These are phyloP conservation scores for Persicaria maculosa DNA, from an alignment of 148 eudicot species.

Conservation along the genomic window DNA sequence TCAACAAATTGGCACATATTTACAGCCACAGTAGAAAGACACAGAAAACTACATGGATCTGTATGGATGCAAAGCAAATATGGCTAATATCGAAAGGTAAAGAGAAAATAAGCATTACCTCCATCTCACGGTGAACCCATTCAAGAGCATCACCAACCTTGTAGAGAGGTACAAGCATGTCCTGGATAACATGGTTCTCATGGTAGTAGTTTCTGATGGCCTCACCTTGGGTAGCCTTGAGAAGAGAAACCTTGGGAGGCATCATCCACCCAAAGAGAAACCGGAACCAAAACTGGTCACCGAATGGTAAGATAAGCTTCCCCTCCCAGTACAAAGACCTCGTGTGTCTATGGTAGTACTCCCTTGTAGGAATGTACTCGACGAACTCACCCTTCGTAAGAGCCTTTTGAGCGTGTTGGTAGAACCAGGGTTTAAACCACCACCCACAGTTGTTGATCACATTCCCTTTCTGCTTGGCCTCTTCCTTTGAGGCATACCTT, in stretches of 20 bases:
- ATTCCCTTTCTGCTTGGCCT: conserved; percentile 12
- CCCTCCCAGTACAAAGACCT: conserved; percentile 16
- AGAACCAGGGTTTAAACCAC: conserved; percentile 13
- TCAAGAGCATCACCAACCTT: conserved; percentile 15
- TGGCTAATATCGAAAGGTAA: background rate
- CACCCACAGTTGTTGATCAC: conserved; percentile 14
- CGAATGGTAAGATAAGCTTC: conserved; percentile 13
- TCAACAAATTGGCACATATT: too few relatives aligned
- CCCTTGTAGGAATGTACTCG: conserved; percentile 16
- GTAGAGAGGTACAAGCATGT: conserved; percentile 15
- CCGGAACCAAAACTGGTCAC: conserved; percentile 14
- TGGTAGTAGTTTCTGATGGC: conserved; percentile 13
- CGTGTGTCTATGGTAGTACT: conserved; percentile 14
- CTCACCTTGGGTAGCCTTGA: conserved; percentile 15
- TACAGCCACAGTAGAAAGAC: too few relatives aligned
- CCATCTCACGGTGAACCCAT: conserved; percentile 14
- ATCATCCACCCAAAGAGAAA: conserved; percentile 13
- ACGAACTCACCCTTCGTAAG: conserved; percentile 14
- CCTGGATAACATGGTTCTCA: conserved; percentile 14
- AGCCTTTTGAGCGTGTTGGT: conserved; percentile 10
- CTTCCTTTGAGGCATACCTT: conserved; percentile 13
- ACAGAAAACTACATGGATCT: background rate
- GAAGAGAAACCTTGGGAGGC: conserved; percentile 17
- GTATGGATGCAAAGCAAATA: background rate
- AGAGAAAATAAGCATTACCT: conserved; percentile 3